Conservation (phyloP, 2,329 filamentous ascomycete species). For the Fusarium sp. region DNA sequence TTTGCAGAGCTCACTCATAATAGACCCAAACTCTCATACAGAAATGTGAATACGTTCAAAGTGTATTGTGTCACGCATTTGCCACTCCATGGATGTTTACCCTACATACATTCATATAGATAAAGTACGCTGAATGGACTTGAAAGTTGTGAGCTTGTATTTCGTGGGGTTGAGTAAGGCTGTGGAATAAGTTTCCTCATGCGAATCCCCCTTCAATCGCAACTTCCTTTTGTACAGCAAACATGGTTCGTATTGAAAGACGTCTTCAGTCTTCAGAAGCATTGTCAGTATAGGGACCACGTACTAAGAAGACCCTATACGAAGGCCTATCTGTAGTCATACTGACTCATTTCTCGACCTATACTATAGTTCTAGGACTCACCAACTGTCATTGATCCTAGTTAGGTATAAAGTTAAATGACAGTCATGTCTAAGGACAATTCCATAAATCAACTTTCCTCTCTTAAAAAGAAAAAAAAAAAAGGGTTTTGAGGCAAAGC, state of each 20-base stretch:
- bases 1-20: background rate
- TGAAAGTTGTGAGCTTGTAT: background rate
- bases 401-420: background rate
- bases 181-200: background rate
- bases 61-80: background rate
- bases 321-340: background rate
- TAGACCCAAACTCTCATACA: background rate
- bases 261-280: background rate
- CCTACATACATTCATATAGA: background rate
- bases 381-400: background rate
- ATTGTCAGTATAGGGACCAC: too few species aligned
- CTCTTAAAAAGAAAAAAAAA: background rate
- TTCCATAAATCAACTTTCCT: background rate
- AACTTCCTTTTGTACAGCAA: background rate
- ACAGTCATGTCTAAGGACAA: too few species aligned
- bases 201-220: background rate
- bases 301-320: background rate
- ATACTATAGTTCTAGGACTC: background rate
- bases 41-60: background rate
- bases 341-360: background rate
- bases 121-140: background rate
- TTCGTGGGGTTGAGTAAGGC: background rate
- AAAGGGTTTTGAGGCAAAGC: too few species aligned
- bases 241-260: background rate
- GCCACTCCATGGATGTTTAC: background rate